A percentile compares a stretch with the other conserved stretches of the same genome.
These are phyloP conservation scores for Sporodiniella umbellata DNA, from an alignment of 371 early-diverging fungal species.

Conservation along the genomic window DNA sequence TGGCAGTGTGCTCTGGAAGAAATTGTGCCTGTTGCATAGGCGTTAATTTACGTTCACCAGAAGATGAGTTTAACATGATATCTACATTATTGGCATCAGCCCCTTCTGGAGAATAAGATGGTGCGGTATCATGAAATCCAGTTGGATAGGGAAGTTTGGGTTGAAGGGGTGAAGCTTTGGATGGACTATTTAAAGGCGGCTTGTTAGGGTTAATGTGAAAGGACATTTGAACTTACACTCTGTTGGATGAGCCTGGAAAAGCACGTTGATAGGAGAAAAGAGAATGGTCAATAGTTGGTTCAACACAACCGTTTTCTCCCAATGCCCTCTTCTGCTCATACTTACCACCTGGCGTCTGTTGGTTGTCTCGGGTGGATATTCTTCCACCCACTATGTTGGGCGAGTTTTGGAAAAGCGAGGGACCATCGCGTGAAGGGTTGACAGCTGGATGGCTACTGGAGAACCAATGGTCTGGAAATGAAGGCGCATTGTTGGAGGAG, in stretches of 20 bases:
- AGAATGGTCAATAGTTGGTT: constrained; percentile 30
- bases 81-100: constrained; percentile 11
- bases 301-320: constrained; percentile 14
- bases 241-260: constrained; percentile 18
- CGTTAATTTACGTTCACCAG: constrained; percentile 8
- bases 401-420: constrained; percentile 21
- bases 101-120: constrained; percentile 7
- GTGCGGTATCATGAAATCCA: constrained; percentile 7
- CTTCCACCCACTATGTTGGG: constrained; percentile 19
- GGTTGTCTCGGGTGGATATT: constrained; percentile 36
- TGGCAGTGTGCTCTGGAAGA: no score
- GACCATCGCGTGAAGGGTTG: no score
- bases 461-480: no score
- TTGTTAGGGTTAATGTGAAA: no score
- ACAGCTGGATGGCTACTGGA: not conserved
- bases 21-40: constrained; percentile 3
- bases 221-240: constrained; percentile 43
- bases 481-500: not conserved
- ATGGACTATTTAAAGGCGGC: constrained; percentile 22
- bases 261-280: constrained; percentile 26
- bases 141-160: constrained; percentile 6
- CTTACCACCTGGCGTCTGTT: constrained; percentile 29
- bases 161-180: constrained; percentile 22
- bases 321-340: constrained; percentile 24
- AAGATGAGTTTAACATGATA: constrained; percentile 4